Conservation (phyloP, 805 yeast species). For the Komagataella ulmi region DNA sequence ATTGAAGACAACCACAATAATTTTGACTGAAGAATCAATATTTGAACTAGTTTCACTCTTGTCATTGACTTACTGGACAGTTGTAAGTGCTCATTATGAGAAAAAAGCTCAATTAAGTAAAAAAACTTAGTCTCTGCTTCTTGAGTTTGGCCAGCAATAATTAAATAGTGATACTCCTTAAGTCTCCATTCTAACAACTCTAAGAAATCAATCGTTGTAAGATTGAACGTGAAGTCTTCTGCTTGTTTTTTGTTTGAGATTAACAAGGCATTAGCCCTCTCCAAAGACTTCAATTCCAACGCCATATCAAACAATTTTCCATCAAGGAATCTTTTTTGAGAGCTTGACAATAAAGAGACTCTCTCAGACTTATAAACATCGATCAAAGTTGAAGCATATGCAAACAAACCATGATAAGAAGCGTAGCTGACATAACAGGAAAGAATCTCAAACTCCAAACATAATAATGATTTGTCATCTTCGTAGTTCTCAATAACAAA, state of each 20-base stretch:
- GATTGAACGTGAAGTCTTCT: background rate
- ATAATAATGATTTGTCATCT: background rate
- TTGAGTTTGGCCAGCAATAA: background rate
- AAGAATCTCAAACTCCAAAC: background rate
- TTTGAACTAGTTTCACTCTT: background rate
- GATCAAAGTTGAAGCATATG: background rate
- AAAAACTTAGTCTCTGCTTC: background rate
- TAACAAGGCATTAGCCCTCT: background rate
- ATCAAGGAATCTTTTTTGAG: background rate
- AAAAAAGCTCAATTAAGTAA: background rate
- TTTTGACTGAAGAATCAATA: background rate
- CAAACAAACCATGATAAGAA: background rate
- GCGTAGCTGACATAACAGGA: background rate
- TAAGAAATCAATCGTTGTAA: too few relatives aligned
- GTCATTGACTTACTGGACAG: background rate
- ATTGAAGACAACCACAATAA: background rate
- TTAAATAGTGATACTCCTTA: background rate
- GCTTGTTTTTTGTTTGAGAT: background rate
- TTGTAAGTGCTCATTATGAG: background rate
- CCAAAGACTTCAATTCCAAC: background rate
- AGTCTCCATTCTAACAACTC: background rate
- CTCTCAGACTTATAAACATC: background rate
- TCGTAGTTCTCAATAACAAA: background rate
- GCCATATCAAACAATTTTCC: background rate
- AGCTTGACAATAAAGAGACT: background rate